Percentiles rank a stretch among this genome's conserved stretches.
These are phyloP conservation scores for Arthroderma sp. DNA, from an alignment of 2,329 filamentous ascomycete species.

Conservation along the genomic window DNA sequence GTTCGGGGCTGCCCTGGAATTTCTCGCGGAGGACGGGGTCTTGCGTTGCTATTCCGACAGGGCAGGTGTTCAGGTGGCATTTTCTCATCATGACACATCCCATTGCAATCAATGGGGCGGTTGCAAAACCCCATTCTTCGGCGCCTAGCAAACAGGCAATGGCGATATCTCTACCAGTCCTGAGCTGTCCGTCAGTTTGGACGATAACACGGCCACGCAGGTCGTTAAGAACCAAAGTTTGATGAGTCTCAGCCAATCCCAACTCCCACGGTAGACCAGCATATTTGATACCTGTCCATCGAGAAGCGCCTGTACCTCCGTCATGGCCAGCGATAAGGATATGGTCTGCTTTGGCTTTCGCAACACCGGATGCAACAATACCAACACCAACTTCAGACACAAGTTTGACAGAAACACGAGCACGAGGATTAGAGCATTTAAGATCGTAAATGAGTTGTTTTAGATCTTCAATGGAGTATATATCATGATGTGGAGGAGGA, in stretches of 20 bases:
- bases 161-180: slow-evolving; percentile 84
- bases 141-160: slow-evolving; percentile 90
- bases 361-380: slow-evolving; percentile 93
- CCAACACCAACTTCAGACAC: slow-evolving; percentile 95
- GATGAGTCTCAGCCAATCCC: slow-evolving; percentile 91
- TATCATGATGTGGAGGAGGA: slow-evolving; percentile 91
- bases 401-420: slow-evolving; percentile 90
- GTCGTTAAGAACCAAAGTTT: slow-evolving; percentile 90
- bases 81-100: slow-evolving; percentile 93
- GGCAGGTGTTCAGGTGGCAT: slow-evolving; percentile 63
- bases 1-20: slow-evolving; percentile 83
- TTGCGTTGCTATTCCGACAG: slow-evolving; percentile 89
- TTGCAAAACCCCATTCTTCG: slow-evolving; percentile 97
- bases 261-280: slow-evolving; percentile 94
- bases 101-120: slow-evolving; percentile 88
- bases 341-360: slow-evolving; percentile 94
- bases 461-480: slow-evolving; percentile 95
- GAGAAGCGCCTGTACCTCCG: slow-evolving; percentile 87
- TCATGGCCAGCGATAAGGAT: slow-evolving; percentile 95
- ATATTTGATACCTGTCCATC: slow-evolving; percentile 99
- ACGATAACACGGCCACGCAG: slow-evolving; percentile 90
- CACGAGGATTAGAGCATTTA: slow-evolving; percentile 87
- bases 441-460: slow-evolving; percentile 97
- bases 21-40: slow-evolving; percentile 91
- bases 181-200: slow-evolving; percentile 88